Percentiles rank a stretch among this genome's conserved stretches.
phyloP scores from a whole-genome alignment of 345 rosid genomes.

The Camelina sativa region DNA sequence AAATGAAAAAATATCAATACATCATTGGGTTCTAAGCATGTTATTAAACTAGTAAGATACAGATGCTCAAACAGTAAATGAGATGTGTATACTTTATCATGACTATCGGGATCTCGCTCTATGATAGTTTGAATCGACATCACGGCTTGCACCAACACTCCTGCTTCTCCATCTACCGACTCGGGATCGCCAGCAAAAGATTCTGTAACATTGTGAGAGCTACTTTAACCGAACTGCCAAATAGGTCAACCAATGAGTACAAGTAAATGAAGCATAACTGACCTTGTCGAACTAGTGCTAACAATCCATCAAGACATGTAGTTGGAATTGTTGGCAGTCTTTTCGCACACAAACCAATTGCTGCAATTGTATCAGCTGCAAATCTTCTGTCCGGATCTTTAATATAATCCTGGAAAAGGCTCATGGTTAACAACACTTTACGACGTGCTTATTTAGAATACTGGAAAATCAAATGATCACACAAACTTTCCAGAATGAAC shows the following conservation, averaged over 20 bases:
- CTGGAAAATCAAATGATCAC: conserved; percentile 15
- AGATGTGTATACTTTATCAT: conserved; percentile 71
- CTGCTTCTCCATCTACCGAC: conserved; percentile 61
- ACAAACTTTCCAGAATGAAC: conserved; percentile 17
- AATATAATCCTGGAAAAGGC: conserved; percentile 74
- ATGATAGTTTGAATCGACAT: conserved; percentile 78
- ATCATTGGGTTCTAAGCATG: conserved; percentile 16
- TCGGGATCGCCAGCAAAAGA: conserved; percentile 52
- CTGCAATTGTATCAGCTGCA: conserved; percentile 88
- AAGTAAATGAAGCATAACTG: conserved; percentile 40
- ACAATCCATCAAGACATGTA: conserved; percentile 74
- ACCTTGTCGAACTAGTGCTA: conserved; percentile 74
- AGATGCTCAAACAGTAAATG: conserved; percentile 27
- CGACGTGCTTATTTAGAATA: background rate
- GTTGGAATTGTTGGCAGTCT: conserved; percentile 69
- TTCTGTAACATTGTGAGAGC: conserved; percentile 57
- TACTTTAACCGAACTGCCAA: conserved; percentile 30
- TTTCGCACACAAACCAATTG: conserved; percentile 83
- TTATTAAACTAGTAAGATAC: background rate
- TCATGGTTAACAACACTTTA: background rate
- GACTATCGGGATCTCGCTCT: conserved; percentile 68
- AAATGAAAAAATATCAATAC: conserved; percentile 18
- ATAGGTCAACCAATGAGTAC: conserved; percentile 7
- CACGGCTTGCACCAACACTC: conserved; percentile 76
- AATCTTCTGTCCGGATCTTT: conserved; percentile 90